Conservation (phyloP, 192 early-diverging fungal species). For the Coemansia sp. region DNA sequence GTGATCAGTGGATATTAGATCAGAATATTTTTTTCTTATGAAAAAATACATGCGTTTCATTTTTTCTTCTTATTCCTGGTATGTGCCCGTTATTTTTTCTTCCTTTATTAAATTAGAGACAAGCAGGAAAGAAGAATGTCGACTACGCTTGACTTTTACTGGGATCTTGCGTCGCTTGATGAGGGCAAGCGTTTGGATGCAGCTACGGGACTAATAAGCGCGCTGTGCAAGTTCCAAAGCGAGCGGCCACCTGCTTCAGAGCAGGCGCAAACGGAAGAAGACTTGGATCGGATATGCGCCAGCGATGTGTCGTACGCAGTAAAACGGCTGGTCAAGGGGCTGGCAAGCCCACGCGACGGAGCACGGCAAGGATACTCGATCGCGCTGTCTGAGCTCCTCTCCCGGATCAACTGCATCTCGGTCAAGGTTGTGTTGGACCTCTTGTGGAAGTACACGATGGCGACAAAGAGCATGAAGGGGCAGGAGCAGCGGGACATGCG, state of each 20-base stretch:
- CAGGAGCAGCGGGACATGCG: slow-evolving; percentile 87
- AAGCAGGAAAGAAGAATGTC: slow-evolving; percentile 17
- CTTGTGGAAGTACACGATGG: slow-evolving; percentile 61
- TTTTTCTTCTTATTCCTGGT: neutral
- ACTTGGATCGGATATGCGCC: slow-evolving; percentile 63
- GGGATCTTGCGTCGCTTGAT: slow-evolving; percentile 80
- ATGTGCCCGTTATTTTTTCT: slow-evolving; percentile 2
- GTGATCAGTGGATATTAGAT: slow-evolving; percentile 6
- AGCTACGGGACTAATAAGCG: slow-evolving; percentile 59
- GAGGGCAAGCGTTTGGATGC: slow-evolving; percentile 61
- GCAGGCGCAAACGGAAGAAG: slow-evolving; percentile 58
- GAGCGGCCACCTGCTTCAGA: slow-evolving; percentile 18
- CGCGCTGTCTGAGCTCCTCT: slow-evolving; percentile 80
- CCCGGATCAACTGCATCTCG: slow-evolving; percentile 50
- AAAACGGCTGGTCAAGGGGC: slow-evolving; percentile 82
- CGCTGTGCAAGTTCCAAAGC: slow-evolving; percentile 57
- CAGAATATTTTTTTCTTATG: neutral
- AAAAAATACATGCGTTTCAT: neutral
- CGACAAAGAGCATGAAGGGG: slow-evolving; percentile 64
- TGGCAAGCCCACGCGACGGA: slow-evolving; percentile 79
- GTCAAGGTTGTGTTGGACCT: slow-evolving; percentile 67
- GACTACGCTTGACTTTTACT: slow-evolving; percentile 65
- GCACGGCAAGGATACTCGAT: slow-evolving; percentile 95
- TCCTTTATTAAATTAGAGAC: neutral
- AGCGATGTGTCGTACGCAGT: slow-evolving; percentile 84